A percentile compares a stretch with the other conserved stretches of the same genome.
Conservation (phyloP, 805 yeast species). For the Vanderwaltozyma tropicalis region DNA sequence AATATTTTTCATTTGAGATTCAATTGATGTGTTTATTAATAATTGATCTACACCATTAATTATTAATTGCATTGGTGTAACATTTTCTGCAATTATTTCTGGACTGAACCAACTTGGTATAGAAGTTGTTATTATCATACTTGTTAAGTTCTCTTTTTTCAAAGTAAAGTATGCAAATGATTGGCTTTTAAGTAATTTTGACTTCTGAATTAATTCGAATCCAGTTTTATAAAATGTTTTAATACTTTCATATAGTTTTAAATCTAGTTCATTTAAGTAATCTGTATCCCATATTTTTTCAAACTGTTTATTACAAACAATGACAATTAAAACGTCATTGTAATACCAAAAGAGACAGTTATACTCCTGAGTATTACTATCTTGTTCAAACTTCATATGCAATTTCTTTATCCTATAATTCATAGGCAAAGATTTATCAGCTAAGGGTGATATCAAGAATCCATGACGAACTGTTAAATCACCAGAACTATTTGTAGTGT, state of each 20-base stretch:
- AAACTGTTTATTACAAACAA: conserved; percentile 19
- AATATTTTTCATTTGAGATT: not conserved
- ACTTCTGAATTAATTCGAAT: not conserved
- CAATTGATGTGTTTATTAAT: conserved; percentile 1
- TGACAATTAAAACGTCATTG: conserved; percentile 17
- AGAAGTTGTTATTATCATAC: conserved; percentile 10
- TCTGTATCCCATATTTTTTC: conserved; percentile 20
- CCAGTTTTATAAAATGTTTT: conserved; percentile 11
- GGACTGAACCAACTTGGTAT: conserved; percentile 16
- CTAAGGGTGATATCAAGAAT: conserved; percentile 24
- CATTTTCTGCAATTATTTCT: not conserved
- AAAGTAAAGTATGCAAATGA: conserved; percentile 18
- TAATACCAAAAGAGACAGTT: conserved; percentile 22
- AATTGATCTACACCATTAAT: conserved; percentile 20
- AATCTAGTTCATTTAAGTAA: conserved; percentile 21
- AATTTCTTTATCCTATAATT: conserved; percentile 17
- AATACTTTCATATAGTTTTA: conserved; percentile 15
- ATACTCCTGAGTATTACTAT: not conserved
- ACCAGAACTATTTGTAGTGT: not conserved
- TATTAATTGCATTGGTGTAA: conserved; percentile 17
- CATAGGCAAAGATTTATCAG: conserved; percentile 15
- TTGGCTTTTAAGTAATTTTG: not conserved
- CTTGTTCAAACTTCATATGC: conserved; percentile 8
- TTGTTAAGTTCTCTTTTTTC: conserved; percentile 5
- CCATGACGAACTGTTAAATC: conserved; percentile 10